Conservation (phyloP, 1,284 basidiomycete genomes). For the Calocybe gambosa region DNA sequence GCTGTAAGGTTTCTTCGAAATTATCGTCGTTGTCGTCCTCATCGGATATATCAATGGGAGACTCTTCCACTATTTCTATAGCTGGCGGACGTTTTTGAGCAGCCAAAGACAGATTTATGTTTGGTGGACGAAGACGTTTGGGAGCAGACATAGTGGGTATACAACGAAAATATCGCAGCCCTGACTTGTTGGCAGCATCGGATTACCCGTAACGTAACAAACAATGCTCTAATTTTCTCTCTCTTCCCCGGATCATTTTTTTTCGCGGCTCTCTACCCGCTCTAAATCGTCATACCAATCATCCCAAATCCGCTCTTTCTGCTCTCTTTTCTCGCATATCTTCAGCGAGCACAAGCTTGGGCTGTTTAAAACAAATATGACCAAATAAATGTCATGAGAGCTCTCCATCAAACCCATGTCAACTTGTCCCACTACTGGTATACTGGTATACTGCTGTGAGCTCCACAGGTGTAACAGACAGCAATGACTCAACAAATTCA, state of each 20-base stretch:
- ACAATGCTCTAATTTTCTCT: not conserved
- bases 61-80: slow-evolving; percentile 21
- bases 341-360: not conserved
- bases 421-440: too few species aligned
- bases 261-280: too few species aligned
- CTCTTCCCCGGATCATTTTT: not conserved
- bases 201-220: not conserved
- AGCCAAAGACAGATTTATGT: slow-evolving; percentile 28
- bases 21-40: slow-evolving; percentile 25
- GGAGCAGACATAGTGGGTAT: slow-evolving; percentile 16
- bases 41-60: slow-evolving; percentile 22
- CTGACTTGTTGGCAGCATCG: slow-evolving; percentile 10
- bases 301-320: too few species aligned
- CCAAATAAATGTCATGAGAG: not conserved
- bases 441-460: too few species aligned
- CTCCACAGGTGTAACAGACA: too few species aligned
- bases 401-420: too few species aligned
- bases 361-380: not conserved
- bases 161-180: slow-evolving; percentile 3
- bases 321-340: not conserved
- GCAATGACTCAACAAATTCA: too few species aligned
- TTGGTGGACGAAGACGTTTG: slow-evolving; percentile 29
- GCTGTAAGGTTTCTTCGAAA: slow-evolving; percentile 31
- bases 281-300: too few species aligned
- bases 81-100: slow-evolving; percentile 23